These are phyloP conservation scores for Monosporozyma servazzii DNA, from an alignment of 805 yeast genomes.

Conservation along the genomic window DNA sequence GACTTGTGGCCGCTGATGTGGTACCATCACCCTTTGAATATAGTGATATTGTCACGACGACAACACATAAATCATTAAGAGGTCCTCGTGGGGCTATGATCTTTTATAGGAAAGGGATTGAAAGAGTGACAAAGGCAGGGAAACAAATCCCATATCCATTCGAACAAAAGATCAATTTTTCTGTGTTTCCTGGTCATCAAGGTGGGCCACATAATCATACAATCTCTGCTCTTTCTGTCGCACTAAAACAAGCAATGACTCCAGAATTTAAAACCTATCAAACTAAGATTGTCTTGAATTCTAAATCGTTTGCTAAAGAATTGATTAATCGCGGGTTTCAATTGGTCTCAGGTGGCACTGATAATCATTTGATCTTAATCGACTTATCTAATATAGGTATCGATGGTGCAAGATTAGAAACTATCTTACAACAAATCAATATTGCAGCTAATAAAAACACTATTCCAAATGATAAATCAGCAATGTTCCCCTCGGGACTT, in stretches of 20 bases:
- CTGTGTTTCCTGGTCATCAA: conserved; percentile 98
- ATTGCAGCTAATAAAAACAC: conserved; percentile 95
- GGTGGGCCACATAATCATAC: conserved; percentile 99
- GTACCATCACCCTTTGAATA: conserved; percentile 86
- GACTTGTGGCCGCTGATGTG: conserved; percentile 90
- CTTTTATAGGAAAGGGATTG: conserved; percentile 90
- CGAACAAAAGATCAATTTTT: conserved; percentile 86
- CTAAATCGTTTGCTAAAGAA: conserved; percentile 64
- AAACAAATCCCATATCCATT: conserved; percentile 78
- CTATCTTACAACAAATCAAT: conserved; percentile 78
- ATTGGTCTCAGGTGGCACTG: conserved; percentile 89
- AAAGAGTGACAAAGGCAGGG: conserved; percentile 74
- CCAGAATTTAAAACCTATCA: conserved; percentile 88
- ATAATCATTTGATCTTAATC: conserved; percentile 83
- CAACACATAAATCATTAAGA: conserved; percentile 94
- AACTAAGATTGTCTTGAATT: conserved; percentile 70
- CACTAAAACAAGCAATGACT: conserved; percentile 81
- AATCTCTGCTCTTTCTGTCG: conserved; percentile 90
- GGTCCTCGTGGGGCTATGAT: conserved; percentile 99
- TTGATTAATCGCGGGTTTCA: conserved; percentile 55
- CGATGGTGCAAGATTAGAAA: conserved; percentile 95
- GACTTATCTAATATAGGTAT: conserved; percentile 66
- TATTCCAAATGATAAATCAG: conserved; percentile 93
- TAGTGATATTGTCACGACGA: conserved; percentile 94
- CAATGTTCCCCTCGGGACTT: conserved; percentile 90